Percentiles rank a stretch among this genome's conserved stretches.
Evolutionary conservation across 768 basidiomycete genomes (phyloP).

Genomic region (Piloderma croceum): DNA sequence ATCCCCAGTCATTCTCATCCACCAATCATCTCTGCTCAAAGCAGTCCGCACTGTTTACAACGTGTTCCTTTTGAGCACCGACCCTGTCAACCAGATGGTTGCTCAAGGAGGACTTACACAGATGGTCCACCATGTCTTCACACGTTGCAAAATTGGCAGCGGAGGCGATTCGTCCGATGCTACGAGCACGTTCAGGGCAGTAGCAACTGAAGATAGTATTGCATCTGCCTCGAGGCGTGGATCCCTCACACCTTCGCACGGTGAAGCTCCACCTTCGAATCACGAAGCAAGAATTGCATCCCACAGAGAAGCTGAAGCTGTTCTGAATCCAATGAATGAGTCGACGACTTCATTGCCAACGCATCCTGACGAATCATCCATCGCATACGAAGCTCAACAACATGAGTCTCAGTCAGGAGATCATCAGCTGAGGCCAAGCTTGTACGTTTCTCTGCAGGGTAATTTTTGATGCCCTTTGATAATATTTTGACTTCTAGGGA

Average conservation of each 20-base stretch:
- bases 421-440: constrained; percentile 1
- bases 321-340: no score
- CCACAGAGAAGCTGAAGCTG: no score
- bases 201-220: no score
- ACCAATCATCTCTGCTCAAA: constrained; percentile 93
- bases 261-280: no score
- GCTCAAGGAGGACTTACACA: constrained; percentile 97
- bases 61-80: constrained; percentile 86
- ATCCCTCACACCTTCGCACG: no score
- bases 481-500: constrained; percentile 21
- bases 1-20: constrained; percentile 81
- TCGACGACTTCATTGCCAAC: background rate
- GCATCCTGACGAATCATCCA: background rate
- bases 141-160: constrained; percentile 58
- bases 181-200: no score
- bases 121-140: constrained; percentile 96
- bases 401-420: background rate
- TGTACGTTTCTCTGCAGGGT: background rate
- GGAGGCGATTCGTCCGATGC: no score
- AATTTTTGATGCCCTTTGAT: background rate
- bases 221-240: no score
- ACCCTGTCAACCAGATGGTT: constrained; percentile 93
- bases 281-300: no score
- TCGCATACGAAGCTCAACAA: background rate
- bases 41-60: constrained; percentile 98